Evolutionary conservation across 371 early-diverging fungal species (phyloP).

Genomic region (Mortierella sp.): DNA sequence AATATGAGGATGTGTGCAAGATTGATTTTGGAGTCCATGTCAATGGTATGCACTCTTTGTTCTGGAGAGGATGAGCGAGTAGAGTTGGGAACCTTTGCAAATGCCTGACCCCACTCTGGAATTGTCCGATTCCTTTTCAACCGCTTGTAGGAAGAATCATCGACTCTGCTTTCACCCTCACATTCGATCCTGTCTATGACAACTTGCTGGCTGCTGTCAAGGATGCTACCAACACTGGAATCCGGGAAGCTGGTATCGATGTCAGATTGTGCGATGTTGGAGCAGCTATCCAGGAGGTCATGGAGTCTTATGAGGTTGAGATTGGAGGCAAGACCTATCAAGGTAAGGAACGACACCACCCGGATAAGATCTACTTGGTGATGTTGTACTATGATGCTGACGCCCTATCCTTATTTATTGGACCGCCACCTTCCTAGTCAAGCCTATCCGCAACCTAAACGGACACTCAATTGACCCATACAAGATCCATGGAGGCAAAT

Average conservation of each 20-base stretch:
- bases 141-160: conserved; percentile 82
- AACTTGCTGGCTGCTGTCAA: conserved; percentile 90
- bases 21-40: conserved; percentile 99
- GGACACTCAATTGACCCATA: conserved; percentile 98
- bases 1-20: conserved; percentile 97
- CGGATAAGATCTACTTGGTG: too few relatives aligned
- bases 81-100: too few relatives aligned
- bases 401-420: not conserved
- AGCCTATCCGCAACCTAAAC: conserved; percentile 96
- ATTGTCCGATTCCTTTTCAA: not conserved
- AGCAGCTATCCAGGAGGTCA: conserved; percentile 97
- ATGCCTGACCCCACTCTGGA: too few relatives aligned
- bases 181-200: conserved; percentile 95
- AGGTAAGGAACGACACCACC: conserved; percentile 49
- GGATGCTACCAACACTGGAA: conserved; percentile 98
- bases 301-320: conserved; percentile 98
- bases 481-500: conserved; percentile 97
- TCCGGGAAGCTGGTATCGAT: conserved; percentile 97
- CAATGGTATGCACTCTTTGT: conserved; percentile 70
- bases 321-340: conserved; percentile 95
- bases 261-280: conserved; percentile 98
- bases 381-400: not conserved
- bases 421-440: conserved; percentile 63
- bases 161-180: conserved; percentile 98
- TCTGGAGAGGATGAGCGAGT: too few relatives aligned